phyloP scores from a whole-genome alignment of 257 asterid species.

The Craterostigma plantagineum region DNA sequence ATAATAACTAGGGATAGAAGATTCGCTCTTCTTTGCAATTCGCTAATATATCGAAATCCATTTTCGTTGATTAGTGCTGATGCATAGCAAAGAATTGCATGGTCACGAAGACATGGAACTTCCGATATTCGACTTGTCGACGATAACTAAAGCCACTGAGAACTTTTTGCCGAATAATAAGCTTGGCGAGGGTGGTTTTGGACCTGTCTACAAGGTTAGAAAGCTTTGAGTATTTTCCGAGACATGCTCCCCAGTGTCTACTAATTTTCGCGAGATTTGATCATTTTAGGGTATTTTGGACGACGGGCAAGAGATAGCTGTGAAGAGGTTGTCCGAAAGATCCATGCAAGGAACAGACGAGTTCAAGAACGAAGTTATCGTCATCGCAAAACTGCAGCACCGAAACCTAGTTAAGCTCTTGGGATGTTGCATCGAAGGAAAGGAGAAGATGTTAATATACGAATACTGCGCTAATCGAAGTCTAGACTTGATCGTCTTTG shows the following conservation, averaged over 20 bases:
- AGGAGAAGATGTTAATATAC: conserved; percentile 17
- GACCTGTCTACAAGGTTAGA: conserved; percentile 3
- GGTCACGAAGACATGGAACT: not conserved
- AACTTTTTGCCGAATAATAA: not conserved
- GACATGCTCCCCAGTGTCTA: too few species aligned
- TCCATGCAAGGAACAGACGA: conserved; percentile 6
- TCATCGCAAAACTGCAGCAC: conserved; percentile 26
- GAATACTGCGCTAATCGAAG: conserved; percentile 19
- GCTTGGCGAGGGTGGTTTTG: conserved; percentile 5
- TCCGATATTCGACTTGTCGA: not conserved
- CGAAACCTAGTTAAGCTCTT: conserved; percentile 28
- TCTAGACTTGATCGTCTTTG: conserved; percentile 16
- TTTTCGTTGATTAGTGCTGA: too few species aligned
- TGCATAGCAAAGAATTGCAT: not conserved
- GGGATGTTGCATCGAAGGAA: conserved; percentile 22
- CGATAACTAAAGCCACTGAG: not conserved
- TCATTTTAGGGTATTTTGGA: not conserved
- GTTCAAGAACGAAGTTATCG: conserved; percentile 25
- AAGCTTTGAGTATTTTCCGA: too few species aligned
- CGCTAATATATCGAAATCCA: too few species aligned
- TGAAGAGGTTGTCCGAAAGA: not conserved
- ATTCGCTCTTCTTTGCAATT: too few species aligned
- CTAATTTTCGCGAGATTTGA: not conserved
- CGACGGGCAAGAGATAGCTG: conserved; percentile 7
- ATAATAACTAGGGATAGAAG: too few species aligned